Conservation (phyloP, 1,284 basidiomycete genomes). For the Cutaneotrichosporon spelunceum region DNA sequence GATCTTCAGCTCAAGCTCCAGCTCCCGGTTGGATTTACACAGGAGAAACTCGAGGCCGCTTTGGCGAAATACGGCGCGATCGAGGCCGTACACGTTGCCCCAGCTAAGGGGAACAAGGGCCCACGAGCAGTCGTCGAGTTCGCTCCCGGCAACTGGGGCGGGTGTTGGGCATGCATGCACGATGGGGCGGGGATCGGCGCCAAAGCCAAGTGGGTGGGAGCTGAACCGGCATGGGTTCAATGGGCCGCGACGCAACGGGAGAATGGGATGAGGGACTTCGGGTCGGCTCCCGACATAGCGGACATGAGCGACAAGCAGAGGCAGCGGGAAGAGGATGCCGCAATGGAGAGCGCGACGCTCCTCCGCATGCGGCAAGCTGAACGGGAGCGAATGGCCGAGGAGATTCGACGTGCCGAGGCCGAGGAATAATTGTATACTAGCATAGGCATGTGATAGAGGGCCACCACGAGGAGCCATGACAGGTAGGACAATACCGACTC, state of each 20-base stretch:
- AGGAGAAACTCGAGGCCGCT: conserved; percentile 23
- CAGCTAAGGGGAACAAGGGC: conserved; percentile 25
- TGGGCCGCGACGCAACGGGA: conserved; percentile 61
- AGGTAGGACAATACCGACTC: too few relatives aligned
- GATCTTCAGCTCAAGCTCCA: conserved; percentile 45
- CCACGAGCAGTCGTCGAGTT: conserved; percentile 52
- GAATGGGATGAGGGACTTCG: conserved; percentile 15
- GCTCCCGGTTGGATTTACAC: conserved; percentile 32
- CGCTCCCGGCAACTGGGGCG: conserved; percentile 53
- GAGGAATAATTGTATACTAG: conserved; percentile 16
- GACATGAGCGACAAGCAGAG: conserved; percentile 31
- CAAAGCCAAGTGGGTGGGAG: conserved; percentile 64
- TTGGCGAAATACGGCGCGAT: conserved; percentile 43
- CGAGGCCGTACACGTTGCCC: conserved; percentile 36
- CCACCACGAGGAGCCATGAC: not conserved
- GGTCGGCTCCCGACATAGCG: conserved; percentile 27
- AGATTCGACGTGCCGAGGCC: conserved; percentile 57
- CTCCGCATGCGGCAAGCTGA: conserved; percentile 71
- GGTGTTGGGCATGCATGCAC: conserved; percentile 45
- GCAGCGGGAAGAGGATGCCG: conserved; percentile 37
- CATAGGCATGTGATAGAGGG: not conserved
- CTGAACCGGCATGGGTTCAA: conserved; percentile 68
- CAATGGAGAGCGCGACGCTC: conserved; percentile 76
- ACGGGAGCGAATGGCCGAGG: conserved; percentile 61
- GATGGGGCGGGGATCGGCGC: conserved; percentile 57